Conservation (phyloP, 768 basidiomycete species). For the Suillus paluster region DNA sequence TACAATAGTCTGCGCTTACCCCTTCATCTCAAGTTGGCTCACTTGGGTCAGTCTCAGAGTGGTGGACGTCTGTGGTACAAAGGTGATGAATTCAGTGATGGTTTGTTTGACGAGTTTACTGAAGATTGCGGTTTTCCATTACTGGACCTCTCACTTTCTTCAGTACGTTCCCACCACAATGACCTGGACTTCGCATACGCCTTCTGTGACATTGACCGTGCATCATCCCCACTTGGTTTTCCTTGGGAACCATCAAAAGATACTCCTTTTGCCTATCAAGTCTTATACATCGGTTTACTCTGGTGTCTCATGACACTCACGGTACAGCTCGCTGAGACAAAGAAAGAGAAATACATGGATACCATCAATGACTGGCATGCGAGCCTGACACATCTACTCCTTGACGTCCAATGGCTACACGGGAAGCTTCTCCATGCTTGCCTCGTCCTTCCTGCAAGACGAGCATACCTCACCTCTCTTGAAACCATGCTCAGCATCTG, state of each 20-base stretch:
- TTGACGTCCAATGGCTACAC: slow-evolving; percentile 40
- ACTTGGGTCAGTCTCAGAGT: neutral
- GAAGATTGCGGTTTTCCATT: slow-evolving; percentile 32
- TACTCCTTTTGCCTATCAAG: slow-evolving; percentile 34
- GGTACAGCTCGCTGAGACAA: slow-evolving; percentile 27
- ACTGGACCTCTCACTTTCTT: neutral
- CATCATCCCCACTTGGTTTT: slow-evolving; percentile 37
- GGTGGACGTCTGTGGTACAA: slow-evolving; percentile 30
- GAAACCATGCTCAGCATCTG: slow-evolving; percentile 44
- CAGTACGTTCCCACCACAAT: fast-evolving
- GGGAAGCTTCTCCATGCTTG: slow-evolving; percentile 46
- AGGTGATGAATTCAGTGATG: slow-evolving; percentile 22
- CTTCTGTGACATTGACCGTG: slow-evolving; percentile 39
- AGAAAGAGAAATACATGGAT: slow-evolving; percentile 30
- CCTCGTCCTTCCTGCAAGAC: slow-evolving; percentile 34
- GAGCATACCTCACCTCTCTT: slow-evolving; percentile 46
- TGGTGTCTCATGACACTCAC: no score
- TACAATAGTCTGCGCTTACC: no score
- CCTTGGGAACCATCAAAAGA: slow-evolving; percentile 36
- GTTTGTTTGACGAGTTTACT: slow-evolving; percentile 31
- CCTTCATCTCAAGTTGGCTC: no score
- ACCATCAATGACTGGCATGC: slow-evolving; percentile 32
- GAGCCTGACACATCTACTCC: slow-evolving; percentile 28
- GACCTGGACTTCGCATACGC: no score
- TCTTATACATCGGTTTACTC: no score